Evolutionary conservation across 495 filamentous ascomycete species (phyloP), one percentile per base, ranked within the genome.

Genomic region (Aspergillus ellipticus): DNA sequence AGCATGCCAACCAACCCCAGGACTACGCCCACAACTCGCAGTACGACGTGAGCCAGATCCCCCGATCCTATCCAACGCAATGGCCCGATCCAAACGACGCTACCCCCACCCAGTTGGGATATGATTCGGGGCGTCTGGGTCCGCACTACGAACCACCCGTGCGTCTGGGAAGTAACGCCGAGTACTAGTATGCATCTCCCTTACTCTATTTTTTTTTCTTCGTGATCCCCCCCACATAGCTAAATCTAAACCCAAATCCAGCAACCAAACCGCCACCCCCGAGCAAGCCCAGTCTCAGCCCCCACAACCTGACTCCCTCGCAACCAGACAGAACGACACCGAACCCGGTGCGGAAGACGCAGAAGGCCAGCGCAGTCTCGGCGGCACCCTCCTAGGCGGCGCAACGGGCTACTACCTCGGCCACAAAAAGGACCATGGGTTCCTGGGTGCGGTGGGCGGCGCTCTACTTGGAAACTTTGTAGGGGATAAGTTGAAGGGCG

Each of bases 371-470:
- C 77, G 77, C 22, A 74, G 74, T 11, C 54, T 81, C 0, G 70
- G 66, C 15, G 69, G 76, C 15, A 63, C 74, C 0, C 59, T 81
- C 2, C 67, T 68, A 28, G 79, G 79, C 21, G 79, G 78, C 37
- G 68, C 73, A 24, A 70, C 78, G 3, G 79, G 79, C 9, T 74
- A 75, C 31, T 78, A 70, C 52, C 56, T 74, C 0, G 79, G 78
- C 1, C 71, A 75, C 39, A 77, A 80, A 62, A 70, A 67, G 26
- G 65, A 71, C 2, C 79, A 82, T 60, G 76, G 75, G 0, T 52
- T 82, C 2, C 53, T 82, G 20, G 79, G 79, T 20, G 72, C 79
- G 16, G 59, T 81, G 28, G 76, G 75, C 6, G 79, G 79, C 43
- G 79, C 79, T 0, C 63, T 82, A 15, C 48, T 75, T 4, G 79